These are phyloP conservation scores for Nephelium lappaceum DNA, from an alignment of 345 rosid genomes.

Conservation along the genomic window DNA sequence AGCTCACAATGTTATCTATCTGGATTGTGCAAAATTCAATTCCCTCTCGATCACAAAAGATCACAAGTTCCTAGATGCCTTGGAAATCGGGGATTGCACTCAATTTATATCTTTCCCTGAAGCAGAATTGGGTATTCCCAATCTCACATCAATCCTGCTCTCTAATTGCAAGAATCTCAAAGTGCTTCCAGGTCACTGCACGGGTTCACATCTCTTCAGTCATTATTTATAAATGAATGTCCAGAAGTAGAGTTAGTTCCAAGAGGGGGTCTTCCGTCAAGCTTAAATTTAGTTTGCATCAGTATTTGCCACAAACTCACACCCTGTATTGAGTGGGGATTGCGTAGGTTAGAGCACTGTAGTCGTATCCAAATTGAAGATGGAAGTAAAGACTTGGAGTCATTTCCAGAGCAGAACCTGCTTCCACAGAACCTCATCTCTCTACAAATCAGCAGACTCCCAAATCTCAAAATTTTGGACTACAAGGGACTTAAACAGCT, in stretches of 20 bases:
- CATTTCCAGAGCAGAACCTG: constrained; percentile 40
- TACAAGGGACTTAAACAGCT: too few species aligned
- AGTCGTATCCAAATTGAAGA: constrained; percentile 40
- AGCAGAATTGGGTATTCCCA: constrained; percentile 35
- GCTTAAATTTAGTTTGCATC: too few species aligned
- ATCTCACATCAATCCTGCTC: constrained; percentile 34
- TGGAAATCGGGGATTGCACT: constrained; percentile 36
- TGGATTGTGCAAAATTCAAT: constrained; percentile 11
- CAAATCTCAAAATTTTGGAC: too few species aligned
- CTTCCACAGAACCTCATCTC: constrained; percentile 23
- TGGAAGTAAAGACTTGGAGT: constrained; percentile 23
- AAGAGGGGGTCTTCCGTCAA: too few species aligned
- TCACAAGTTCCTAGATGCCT: not conserved
- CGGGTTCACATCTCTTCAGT: too few species aligned
- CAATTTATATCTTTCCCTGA: constrained; percentile 27
- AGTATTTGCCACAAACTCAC: too few species aligned
- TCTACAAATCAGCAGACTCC: too few species aligned
- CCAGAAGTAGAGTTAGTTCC: too few species aligned
- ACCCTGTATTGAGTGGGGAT: constrained; percentile 25
- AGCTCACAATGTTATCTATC: constrained; percentile 35
- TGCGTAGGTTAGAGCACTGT: constrained; percentile 29
- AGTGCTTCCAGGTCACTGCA: too few species aligned
- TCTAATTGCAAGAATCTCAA: constrained; percentile 3
- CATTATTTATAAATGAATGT: too few species aligned
- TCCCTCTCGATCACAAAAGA: not conserved